Base-by-base conservation (phyloP, 108 stramenopile genomes). In the Cyclotella atomus region DNA sequence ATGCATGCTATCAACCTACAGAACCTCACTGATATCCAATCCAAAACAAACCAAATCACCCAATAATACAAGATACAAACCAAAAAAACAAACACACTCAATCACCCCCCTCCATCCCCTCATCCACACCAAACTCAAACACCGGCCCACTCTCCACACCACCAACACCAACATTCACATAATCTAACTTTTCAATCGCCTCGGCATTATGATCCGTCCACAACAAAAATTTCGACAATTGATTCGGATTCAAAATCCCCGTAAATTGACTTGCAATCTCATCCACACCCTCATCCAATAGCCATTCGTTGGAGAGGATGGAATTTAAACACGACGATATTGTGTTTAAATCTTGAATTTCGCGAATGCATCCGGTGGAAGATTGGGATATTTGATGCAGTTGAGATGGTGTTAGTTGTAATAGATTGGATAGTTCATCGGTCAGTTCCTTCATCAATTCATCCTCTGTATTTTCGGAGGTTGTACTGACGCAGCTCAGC, bases 201-300 rank as follows among this genome's bases (percentile, higher is more conserved):
- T 95, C 94, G 41, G 83, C 85, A 82, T 95, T 95, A 68, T 87
- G 74, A 77, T 95, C 94, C 7, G 88, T 80, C 94, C 94, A 95
- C 29, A 93, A 71, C 32, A 95, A 65, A 70, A 95, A 90, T 68
- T 95, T 95, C 43, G 87, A 88, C 16, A 91, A 53, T 77, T 95
- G 94, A 45, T 89, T 88, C 45, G 89, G 86, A 85, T 95, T 91
- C 67, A 95, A 68, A 62, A 95, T 91, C 21, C 72, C 60, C 25
- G 85, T 91, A 67, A 95, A 90, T 61, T 90, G 91, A 61, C 85
- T 73, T 1, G 89, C 81, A 28, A 90, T 82, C 28, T 80, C 63
- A 47, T 88, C 83, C 24, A 92, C 89, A 5, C 94, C 91, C 60
- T 88, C 84, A 67, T 92, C 92, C 66, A 90, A 71, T 9, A 95